These are phyloP conservation scores for Mucor mucedo DNA, from an alignment of 371 early-diverging fungal species.

Conservation along the genomic window DNA sequence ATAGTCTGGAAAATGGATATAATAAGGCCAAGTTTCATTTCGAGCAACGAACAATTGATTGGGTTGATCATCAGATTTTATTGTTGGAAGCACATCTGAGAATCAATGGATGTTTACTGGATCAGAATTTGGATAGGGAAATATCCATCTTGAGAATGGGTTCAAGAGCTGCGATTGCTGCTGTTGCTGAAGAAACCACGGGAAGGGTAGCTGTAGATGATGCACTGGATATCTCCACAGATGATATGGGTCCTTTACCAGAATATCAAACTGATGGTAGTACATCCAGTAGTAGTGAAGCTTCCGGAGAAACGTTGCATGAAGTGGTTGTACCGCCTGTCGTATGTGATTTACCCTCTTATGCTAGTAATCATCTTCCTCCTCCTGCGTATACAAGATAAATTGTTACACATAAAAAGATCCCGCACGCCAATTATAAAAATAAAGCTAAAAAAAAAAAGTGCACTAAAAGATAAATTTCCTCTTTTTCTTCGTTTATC, in stretches of 20 bases:
- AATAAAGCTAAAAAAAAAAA: not conserved
- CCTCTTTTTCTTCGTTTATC: slow-evolving; percentile 5
- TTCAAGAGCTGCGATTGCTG: slow-evolving; percentile 49
- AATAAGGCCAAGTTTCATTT: slow-evolving; percentile 37
- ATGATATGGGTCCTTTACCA: slow-evolving; percentile 37
- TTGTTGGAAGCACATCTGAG: slow-evolving; percentile 40
- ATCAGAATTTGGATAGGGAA: slow-evolving; percentile 41
- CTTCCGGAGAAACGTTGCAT: not conserved
- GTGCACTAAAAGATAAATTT: not conserved
- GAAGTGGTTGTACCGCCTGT: not conserved
- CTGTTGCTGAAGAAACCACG: slow-evolving; percentile 42
- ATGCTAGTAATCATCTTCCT: slow-evolving; percentile 19
- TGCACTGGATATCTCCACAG: slow-evolving; percentile 40
- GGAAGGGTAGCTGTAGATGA: slow-evolving; percentile 54
- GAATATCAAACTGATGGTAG: slow-evolving; percentile 28
- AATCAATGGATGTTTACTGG: slow-evolving; percentile 37
- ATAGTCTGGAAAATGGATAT: slow-evolving; percentile 40
- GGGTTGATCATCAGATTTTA: slow-evolving; percentile 48
- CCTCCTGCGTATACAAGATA: slow-evolving; percentile 29
- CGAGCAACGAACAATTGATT: slow-evolving; percentile 50
- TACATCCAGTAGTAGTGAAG: slow-evolving; percentile 9
- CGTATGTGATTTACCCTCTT: not conserved
- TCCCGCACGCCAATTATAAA: not conserved
- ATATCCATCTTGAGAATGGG: slow-evolving; percentile 47
- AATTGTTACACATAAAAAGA: not conserved